Evolutionary conservation across 83 land plant genomes (phyloP).

Genomic region (Picea abies): DNA sequence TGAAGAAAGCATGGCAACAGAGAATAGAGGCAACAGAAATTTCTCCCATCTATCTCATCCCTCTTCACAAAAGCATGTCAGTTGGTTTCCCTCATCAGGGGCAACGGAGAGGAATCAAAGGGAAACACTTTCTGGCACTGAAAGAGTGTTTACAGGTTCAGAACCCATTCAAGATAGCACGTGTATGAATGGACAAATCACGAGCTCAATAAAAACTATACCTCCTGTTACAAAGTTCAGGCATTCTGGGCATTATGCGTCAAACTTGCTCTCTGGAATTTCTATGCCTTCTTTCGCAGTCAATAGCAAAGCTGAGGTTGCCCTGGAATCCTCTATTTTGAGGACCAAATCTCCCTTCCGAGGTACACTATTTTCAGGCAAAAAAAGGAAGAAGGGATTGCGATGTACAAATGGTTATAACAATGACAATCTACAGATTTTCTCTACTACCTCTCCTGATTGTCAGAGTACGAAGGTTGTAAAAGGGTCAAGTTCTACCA

Average conservation of each 20-base stretch:
- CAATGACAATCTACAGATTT: slow-evolving; percentile 3
- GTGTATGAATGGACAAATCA: not conserved
- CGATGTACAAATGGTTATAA: not conserved
- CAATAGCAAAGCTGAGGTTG: not conserved
- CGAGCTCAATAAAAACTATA: not conserved
- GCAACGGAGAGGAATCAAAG: too few relatives aligned
- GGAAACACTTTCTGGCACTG: not conserved
- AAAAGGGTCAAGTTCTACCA: slow-evolving; percentile 5
- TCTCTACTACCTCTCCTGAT: not conserved
- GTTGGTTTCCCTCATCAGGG: slow-evolving; percentile 10
- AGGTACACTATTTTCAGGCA: not conserved
- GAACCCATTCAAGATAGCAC: slow-evolving; percentile 1
- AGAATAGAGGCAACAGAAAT: not conserved
- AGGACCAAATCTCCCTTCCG: not conserved
- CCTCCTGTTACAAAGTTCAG: slow-evolving; percentile 11
- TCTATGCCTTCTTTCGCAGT: not conserved
- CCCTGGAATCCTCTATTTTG: not conserved
- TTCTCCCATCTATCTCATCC: not conserved
- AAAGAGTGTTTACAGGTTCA: not conserved
- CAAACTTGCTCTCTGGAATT: not conserved
- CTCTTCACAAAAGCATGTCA: slow-evolving; percentile 6
- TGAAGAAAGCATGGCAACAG: not conserved
- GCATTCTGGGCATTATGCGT: not conserved
- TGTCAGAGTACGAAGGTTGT: not conserved
- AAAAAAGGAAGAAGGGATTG: not conserved